Conservation (phyloP, 2,329 filamentous ascomycete species). For the Cordyceps fumosorosea region DNA sequence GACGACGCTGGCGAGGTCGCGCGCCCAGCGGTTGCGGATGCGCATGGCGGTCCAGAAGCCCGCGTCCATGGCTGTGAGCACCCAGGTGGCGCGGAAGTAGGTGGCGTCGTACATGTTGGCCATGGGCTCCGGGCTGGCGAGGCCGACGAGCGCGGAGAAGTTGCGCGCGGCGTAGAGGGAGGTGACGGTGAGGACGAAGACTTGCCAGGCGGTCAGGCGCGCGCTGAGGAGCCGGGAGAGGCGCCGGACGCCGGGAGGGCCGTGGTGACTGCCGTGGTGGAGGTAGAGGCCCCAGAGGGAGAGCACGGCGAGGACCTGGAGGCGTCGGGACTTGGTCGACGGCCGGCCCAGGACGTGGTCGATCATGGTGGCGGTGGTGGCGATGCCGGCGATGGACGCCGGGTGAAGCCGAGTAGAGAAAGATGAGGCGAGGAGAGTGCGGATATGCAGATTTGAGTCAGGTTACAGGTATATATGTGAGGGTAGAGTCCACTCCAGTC, state of each 20-base stretch:
- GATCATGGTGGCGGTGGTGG: slow-evolving; percentile 40
- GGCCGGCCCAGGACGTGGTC: slow-evolving; percentile 91
- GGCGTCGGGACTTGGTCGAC: slow-evolving; percentile 82
- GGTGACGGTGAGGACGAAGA: slow-evolving; percentile 76
- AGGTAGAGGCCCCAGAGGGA: slow-evolving; percentile 88
- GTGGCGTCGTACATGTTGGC: slow-evolving; percentile 87
- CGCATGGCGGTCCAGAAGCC: slow-evolving; percentile 99
- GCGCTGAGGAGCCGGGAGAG: slow-evolving; percentile 66
- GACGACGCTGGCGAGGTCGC: slow-evolving; percentile 73
- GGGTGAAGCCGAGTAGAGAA: neutral
- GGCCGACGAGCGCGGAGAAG: slow-evolving; percentile 83
- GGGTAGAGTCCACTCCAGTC: neutral
- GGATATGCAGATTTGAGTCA: neutral
- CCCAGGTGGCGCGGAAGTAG: slow-evolving; percentile 96
- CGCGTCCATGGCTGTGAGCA: slow-evolving; percentile 87
- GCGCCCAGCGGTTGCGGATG: slow-evolving; percentile 69
- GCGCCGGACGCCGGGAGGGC: slow-evolving; percentile 66
- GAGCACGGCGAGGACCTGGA: slow-evolving; percentile 86
- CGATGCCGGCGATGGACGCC: neutral
- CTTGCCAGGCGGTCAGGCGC: slow-evolving; percentile 82
- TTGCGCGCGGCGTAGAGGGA: slow-evolving; percentile 90
- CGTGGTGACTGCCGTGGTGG: slow-evolving; percentile 73
- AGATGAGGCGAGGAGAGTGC: neutral
- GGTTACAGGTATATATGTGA: neutral
- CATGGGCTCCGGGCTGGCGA: slow-evolving; percentile 88